Conservation (phyloP, 108 stramenopile genomes). For the Chaetoceros muelleri region DNA sequence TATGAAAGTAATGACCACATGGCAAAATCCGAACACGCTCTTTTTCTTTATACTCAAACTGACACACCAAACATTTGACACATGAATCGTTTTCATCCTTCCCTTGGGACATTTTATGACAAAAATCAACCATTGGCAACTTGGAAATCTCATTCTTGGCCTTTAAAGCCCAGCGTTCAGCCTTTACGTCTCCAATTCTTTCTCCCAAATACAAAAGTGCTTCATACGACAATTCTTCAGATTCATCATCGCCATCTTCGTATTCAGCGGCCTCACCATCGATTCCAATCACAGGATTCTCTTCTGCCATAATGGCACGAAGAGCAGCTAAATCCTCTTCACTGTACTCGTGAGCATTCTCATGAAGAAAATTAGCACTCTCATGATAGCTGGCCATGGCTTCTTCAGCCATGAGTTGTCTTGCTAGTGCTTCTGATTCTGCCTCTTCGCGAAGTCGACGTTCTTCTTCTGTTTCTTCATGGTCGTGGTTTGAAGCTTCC, state of each 20-base stretch:
- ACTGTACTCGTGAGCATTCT: conserved; percentile 57
- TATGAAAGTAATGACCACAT: conserved; percentile 83
- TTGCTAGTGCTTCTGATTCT: conserved; percentile 72
- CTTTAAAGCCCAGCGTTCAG: conserved; percentile 67
- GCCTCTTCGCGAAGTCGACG: conserved; percentile 49
- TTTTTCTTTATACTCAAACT: conserved; percentile 62
- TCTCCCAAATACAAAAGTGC: conserved; percentile 63
- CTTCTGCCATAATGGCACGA: conserved; percentile 66
- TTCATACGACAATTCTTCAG: conserved; percentile 47
- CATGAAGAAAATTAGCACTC: conserved; percentile 37
- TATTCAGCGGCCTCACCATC: conserved; percentile 18
- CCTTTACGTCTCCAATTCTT: conserved; percentile 73
- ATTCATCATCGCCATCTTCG: conserved; percentile 17
- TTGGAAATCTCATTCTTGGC: conserved; percentile 43
- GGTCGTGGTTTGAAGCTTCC: not conserved
- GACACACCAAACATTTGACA: conserved; percentile 84
- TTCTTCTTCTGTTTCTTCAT: conserved; percentile 35
- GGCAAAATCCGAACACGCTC: conserved; percentile 62
- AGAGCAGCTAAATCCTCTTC: conserved; percentile 69
- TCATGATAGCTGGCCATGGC: conserved; percentile 63
- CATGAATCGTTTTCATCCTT: conserved; percentile 60
- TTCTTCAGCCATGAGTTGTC: conserved; percentile 85
- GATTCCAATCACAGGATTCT: conserved; percentile 27
- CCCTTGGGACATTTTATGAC: conserved; percentile 18
- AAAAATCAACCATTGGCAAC: conserved; percentile 35